Evolutionary conservation across 306 rosid genomes (phyloP), one percentile per base, ranked within the genome.

Genomic region (Alnus glutinosa): DNA sequence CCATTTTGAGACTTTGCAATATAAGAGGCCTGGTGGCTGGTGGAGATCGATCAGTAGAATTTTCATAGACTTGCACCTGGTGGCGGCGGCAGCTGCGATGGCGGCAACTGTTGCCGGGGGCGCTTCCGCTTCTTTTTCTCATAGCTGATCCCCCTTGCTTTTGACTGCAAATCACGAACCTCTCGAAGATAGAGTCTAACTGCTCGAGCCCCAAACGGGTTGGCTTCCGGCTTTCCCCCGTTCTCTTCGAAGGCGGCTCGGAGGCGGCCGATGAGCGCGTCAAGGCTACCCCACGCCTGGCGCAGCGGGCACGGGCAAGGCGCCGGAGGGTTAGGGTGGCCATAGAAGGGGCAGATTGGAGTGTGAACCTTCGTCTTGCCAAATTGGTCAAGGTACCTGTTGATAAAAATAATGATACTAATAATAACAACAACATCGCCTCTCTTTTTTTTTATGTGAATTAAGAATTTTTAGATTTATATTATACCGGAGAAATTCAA

Each of bases 211-310:
- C 99, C 99, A 77, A 96, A 96, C 0, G 99, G 99, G 81, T 96
- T 96, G 0, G 91, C 92, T 51, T 96, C 99, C 0, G 97, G 94
- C 69, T 93, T 91, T 18, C 99, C 99, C 48, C 99, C 99, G 75
- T 96, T 96, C 83, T 96, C 99, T 70, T 96, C 99, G 23, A 91
- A 96, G n/a, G 99, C 99, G 0, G 99, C 99, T 1, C 99, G 83
- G 3, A 96, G 88, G 18, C 99, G 93, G 0, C 99, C 99, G 70
- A 96, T 93, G 47, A 96, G 97, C 1, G 99, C 98, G 15, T 96
- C 99, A 11, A 96, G 96, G 79, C 99, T 96, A 0, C 99, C 99
- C 99, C 99, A 96, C 0, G 99, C 99, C 77, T 96, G 99, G 13
- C 97, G 76, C 3, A 96, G 93, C 3, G 99, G 99, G 63, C 98